Conservation (phyloP, 352 stramenopile genomes). For the Pythium rhizo-oryzae region DNA sequence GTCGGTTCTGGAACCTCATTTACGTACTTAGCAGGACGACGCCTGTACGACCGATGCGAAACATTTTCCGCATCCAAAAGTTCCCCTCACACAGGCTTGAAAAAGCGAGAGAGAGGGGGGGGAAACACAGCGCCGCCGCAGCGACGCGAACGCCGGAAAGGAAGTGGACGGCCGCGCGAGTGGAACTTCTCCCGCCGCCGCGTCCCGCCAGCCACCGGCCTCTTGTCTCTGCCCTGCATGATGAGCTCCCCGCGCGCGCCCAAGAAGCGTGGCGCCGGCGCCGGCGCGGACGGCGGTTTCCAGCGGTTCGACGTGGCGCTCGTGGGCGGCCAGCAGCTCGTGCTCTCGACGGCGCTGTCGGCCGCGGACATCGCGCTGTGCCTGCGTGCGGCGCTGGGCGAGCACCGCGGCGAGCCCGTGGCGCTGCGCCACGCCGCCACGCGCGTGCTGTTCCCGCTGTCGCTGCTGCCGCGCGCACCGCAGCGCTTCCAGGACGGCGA, state of each 20-base stretch:
- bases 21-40: neutral
- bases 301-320: constrained; percentile 6
- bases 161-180: neutral
- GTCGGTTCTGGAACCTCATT: neutral
- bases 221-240: too few species aligned
- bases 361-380: constrained; percentile 15
- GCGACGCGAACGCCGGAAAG: too few species aligned
- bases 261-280: constrained; percentile 2
- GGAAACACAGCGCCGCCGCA: neutral
- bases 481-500: constrained; percentile 50
- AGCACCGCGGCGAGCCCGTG: constrained; percentile 18
- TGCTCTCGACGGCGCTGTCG: constrained; percentile 21
- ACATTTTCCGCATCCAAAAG: neutral
- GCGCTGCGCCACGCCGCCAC: constrained; percentile 34
- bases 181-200: too few species aligned
- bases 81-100: neutral
- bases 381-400: constrained; percentile 6
- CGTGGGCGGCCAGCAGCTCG: constrained; percentile 20
- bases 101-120: neutral
- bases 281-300: neutral
- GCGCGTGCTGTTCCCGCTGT: constrained; percentile 69
- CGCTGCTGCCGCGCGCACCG: constrained; percentile 57
- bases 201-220: too few species aligned
- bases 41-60: neutral
- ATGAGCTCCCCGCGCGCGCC: constrained; percentile 16